These are phyloP conservation scores for Saprolegnia parasitica DNA, from an alignment of 352 stramenopile species.

Conservation along the genomic window DNA sequence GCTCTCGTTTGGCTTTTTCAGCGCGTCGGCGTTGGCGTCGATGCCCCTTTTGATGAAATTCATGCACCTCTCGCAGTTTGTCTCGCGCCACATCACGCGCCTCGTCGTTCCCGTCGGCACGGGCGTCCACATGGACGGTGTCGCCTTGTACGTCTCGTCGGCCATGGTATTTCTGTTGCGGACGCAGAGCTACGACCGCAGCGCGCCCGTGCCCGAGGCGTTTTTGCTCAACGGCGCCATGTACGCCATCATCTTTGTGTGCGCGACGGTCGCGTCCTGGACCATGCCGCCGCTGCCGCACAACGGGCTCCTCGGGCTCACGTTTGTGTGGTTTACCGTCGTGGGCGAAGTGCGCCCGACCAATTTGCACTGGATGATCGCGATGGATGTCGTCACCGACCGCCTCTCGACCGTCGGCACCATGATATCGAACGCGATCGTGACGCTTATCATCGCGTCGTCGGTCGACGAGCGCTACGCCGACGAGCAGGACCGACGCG, in stretches of 20 bases:
- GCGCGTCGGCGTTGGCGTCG: background rate
- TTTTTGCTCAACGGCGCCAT: conserved; percentile 1
- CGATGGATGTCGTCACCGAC: conserved; percentile 66
- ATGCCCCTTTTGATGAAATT: conserved; percentile 5
- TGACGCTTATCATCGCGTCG: conserved; percentile 70
- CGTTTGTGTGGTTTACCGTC: conserved; percentile 1
- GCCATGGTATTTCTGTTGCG: conserved; percentile 38
- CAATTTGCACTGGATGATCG: conserved; percentile 37
- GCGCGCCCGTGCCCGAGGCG: background rate
- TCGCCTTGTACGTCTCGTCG: conserved; percentile 35
- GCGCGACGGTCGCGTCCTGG: conserved; percentile 2
- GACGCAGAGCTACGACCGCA: conserved; percentile 7
- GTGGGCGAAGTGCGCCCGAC: background rate
- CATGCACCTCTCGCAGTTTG: conserved; percentile 11
- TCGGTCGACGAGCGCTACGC: conserved; percentile 59
- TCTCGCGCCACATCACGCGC: conserved; percentile 9
- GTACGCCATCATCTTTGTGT: conserved; percentile 5
- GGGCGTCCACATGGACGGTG: conserved; percentile 38
- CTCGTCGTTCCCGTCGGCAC: conserved; percentile 23
- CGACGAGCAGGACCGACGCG: conserved; percentile 10
- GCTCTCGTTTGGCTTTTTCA: conserved; percentile 36
- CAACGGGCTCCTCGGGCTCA: background rate
- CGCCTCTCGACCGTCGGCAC: conserved; percentile 68
- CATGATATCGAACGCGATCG: conserved; percentile 60
- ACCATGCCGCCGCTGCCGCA: conserved; percentile 6